Percentiles rank a stretch among this genome's conserved stretches.
Conservation (phyloP, 345 rosid species). For the Moricandia arvensis region DNA sequence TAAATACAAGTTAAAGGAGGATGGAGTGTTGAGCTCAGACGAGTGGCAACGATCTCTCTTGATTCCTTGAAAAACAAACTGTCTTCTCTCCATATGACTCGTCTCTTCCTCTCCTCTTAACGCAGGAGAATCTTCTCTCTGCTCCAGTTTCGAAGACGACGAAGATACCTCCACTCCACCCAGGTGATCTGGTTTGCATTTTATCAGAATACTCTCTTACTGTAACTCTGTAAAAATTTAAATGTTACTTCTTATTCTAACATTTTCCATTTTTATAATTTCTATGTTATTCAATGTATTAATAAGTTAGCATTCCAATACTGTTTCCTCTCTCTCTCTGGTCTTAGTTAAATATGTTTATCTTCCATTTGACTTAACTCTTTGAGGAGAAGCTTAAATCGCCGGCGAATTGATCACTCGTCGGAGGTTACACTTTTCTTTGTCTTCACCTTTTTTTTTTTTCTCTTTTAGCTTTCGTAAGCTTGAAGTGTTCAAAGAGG, state of each 20-base stretch:
- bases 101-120: constrained; percentile 6
- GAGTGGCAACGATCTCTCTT: too few relatives aligned
- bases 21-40: constrained; percentile 25
- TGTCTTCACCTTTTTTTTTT: background rate
- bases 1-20: background rate
- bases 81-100: constrained; percentile 29
- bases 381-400: constrained; percentile 3
- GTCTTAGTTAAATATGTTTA: too few relatives aligned
- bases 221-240: background rate
- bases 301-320: constrained; percentile 28
- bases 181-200: constrained; percentile 33
- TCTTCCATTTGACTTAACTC: constrained; percentile 6
- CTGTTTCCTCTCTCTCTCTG: constrained; percentile 11
- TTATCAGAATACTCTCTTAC: constrained; percentile 38
- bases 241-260: constrained; percentile 34
- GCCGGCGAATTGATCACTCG: constrained; percentile 24
- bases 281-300: background rate
- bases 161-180: constrained; percentile 11
- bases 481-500: constrained; percentile 31
- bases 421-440: constrained; percentile 19
- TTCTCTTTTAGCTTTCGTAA: constrained; percentile 27
- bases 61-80: constrained; percentile 38
- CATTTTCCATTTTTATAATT: background rate
- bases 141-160: constrained; percentile 17
- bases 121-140: constrained; percentile 32